These are phyloP conservation scores for Chlorella sp. DNA, from an alignment of 139 green algal genomes.

Conservation along the genomic window DNA sequence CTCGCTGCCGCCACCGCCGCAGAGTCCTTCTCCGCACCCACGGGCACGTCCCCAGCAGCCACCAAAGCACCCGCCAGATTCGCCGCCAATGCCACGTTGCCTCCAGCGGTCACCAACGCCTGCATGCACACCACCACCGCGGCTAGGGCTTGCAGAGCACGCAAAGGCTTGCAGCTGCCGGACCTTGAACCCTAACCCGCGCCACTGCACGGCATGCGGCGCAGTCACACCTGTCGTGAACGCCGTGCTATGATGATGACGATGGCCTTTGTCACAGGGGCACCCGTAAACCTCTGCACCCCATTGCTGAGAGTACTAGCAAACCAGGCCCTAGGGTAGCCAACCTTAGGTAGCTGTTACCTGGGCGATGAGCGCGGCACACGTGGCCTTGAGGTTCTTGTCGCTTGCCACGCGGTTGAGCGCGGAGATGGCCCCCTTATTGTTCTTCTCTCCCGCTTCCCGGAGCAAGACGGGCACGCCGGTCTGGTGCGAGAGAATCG, in stretches of 20 bases:
- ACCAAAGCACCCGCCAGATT: background rate
- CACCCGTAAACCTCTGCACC: background rate
- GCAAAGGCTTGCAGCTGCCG: background rate
- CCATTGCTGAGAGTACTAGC: too few relatives aligned
- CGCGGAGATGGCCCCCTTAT: background rate
- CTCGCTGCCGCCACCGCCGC: background rate
- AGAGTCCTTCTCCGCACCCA: background rate
- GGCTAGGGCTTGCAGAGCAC: background rate
- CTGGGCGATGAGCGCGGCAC: conserved; percentile 1
- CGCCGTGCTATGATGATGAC: too few relatives aligned
- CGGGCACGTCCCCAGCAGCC: background rate
- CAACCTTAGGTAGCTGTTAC: too few relatives aligned
- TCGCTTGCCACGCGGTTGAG: conserved; percentile 6
- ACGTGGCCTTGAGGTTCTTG: conserved; percentile 1
- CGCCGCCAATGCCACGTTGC: background rate
- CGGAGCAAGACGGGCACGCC: conserved; percentile 13
- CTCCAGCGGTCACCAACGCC: background rate
- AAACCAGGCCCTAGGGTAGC: too few relatives aligned
- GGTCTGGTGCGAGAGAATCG: conserved; percentile 8
- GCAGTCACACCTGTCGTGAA: too few relatives aligned
- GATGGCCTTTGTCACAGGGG: background rate
- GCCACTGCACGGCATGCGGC: too few relatives aligned
- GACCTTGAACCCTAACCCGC: too few relatives aligned
- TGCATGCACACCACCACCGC: background rate
- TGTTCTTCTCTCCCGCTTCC: background rate